A percentile compares a stretch with the other conserved stretches of the same genome.
These are phyloP conservation scores for Plasmodium yoelii DNA, from an alignment of 169 alveolate genomes.

Conservation along the genomic window DNA sequence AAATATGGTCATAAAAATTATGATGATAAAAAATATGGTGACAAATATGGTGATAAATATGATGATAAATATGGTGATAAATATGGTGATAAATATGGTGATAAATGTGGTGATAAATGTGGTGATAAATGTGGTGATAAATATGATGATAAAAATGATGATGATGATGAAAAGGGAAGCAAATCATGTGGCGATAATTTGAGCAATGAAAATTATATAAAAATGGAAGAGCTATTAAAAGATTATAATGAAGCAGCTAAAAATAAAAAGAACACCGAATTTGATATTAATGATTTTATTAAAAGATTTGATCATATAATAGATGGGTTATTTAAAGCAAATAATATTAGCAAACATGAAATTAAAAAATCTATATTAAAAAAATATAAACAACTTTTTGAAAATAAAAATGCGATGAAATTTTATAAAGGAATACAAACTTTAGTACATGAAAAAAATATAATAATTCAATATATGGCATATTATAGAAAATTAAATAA, in stretches of 20 bases:
- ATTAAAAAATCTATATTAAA: slow-evolving; percentile 19
- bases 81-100: too few relatives aligned
- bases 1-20: too few relatives aligned
- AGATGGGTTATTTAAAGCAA: slow-evolving; percentile 2
- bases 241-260: slow-evolving; percentile 1
- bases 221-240: neutral
- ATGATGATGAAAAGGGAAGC: too few relatives aligned
- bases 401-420: slow-evolving; percentile 12
- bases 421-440: slow-evolving; percentile 17
- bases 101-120: too few relatives aligned
- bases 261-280: neutral
- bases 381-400: slow-evolving; percentile 11
- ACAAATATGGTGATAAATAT: too few relatives aligned
- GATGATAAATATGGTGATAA: too few relatives aligned
- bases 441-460: slow-evolving; percentile 33
- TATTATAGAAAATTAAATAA: slow-evolving; percentile 13
- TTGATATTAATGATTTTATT: slow-evolving; percentile 7
- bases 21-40: too few relatives aligned
- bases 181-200: neutral
- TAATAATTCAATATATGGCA: slow-evolving; percentile 26
- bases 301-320: neutral
- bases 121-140: too few relatives aligned
- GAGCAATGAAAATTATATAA: neutral
- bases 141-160: too few relatives aligned
- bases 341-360: neutral